phyloP scores from a whole-genome alignment of 768 basidiomycete species.

The Austroboletus eburneus region DNA sequence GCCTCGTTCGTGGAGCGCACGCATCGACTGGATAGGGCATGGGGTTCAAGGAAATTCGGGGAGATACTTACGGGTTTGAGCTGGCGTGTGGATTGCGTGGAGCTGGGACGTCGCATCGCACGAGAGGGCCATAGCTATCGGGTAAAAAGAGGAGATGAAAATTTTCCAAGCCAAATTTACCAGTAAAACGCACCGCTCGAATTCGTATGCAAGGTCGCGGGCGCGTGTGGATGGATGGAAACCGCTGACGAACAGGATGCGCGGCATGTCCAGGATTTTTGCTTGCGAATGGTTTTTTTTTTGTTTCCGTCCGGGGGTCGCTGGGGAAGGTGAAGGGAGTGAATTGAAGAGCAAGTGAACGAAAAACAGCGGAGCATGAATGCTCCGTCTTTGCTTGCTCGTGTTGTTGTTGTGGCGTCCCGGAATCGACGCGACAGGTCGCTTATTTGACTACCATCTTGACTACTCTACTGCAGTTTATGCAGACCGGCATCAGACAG shows the following conservation, averaged over 20 bases:
- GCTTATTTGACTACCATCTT: too few species aligned
- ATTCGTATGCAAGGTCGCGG: constrained; percentile 79
- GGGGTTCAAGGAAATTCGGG: constrained; percentile 24
- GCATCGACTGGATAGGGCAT: constrained; percentile 37
- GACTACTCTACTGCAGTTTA: constrained; percentile 15
- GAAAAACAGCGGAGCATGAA: constrained; percentile 29
- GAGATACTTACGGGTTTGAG: constrained; percentile 74
- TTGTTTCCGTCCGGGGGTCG: neutral
- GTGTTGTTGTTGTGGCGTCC: constrained; percentile 36
- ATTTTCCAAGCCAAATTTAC: neutral
- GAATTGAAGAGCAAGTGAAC: constrained; percentile 20
- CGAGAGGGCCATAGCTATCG: constrained; percentile 69
- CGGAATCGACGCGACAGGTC: too few species aligned
- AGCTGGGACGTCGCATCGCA: constrained; percentile 88
- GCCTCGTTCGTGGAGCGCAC: constrained; percentile 32
- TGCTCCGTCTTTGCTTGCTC: constrained; percentile 23
- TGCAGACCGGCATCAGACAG: constrained; percentile 21
- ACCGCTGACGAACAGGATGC: constrained; percentile 84
- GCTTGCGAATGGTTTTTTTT: too few species aligned
- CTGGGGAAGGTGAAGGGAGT: constrained; percentile 13
- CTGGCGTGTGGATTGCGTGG: constrained; percentile 72
- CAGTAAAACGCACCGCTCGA: constrained; percentile 60
- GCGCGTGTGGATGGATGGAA: constrained; percentile 83
- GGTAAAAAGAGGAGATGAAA: constrained; percentile 6
- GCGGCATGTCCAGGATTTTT: constrained; percentile 60